Evolutionary conservation across 352 stramenopile species (phyloP).

Genomic region (Phytophthora pseudosyringae): DNA sequence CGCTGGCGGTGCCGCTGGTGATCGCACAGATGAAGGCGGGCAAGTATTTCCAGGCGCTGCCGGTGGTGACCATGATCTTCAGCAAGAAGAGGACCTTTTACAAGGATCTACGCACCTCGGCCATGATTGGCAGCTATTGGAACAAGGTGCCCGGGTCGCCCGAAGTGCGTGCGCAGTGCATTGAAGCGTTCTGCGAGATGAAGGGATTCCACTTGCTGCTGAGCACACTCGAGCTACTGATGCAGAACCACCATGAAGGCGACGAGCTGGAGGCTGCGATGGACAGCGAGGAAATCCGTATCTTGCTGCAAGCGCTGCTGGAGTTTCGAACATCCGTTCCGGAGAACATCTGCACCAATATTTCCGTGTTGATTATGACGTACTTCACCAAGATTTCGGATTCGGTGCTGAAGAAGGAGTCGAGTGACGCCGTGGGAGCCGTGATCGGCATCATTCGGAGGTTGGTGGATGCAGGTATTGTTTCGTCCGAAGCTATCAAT

Average conservation of each 20-base stretch:
- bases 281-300: constrained; percentile 83
- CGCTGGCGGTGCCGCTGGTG: constrained; percentile 70
- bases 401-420: constrained; percentile 86
- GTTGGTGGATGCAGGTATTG: constrained; percentile 70
- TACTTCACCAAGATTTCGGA: constrained; percentile 84
- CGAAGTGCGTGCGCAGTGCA: constrained; percentile 85
- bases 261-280: constrained; percentile 62
- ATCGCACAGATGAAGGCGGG: constrained; percentile 77
- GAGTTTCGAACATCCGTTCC: constrained; percentile 75
- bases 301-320: constrained; percentile 80
- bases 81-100: constrained; percentile 93
- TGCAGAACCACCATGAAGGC: constrained; percentile 51
- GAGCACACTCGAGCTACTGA: constrained; percentile 74
- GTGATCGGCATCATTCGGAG: constrained; percentile 83
- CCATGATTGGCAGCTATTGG: constrained; percentile 91
- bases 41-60: constrained; percentile 66
- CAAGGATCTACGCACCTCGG: constrained; percentile 86
- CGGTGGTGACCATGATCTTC: constrained; percentile 83
- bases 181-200: constrained; percentile 82
- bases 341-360: constrained; percentile 63
- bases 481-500: constrained; percentile 66
- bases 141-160: constrained; percentile 86
- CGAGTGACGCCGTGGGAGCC: constrained; percentile 79
- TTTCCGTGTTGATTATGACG: constrained; percentile 83
- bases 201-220: constrained; percentile 82